A percentile compares a stretch with the other conserved stretches of the same genome.
Evolutionary conservation across 169 alveolate genomes (phyloP).

Genomic region (Plasmodium berghei): DNA sequence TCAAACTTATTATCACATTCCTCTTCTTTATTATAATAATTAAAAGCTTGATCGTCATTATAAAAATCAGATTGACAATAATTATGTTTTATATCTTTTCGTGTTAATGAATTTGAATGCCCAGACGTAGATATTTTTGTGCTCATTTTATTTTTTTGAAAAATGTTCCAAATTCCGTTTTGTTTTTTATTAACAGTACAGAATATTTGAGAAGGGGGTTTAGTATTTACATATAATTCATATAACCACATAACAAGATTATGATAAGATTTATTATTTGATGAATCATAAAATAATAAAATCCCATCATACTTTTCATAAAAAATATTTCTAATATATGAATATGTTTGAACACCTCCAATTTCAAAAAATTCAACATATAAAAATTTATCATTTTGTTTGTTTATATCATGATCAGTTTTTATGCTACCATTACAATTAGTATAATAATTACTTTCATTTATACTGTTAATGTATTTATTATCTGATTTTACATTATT

Average conservation of each 20-base stretch:
- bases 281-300: conserved; percentile 55
- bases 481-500: background rate
- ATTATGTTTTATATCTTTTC: background rate
- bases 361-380: conserved; percentile 69
- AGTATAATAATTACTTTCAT: background rate
- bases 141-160: conserved; percentile 1
- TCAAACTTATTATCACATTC: background rate
- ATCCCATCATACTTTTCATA: conserved; percentile 70
- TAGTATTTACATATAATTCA: conserved; percentile 47
- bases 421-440: background rate
- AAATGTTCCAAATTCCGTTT: conserved; percentile 46
- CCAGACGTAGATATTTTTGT: background rate
- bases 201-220: conserved; percentile 60
- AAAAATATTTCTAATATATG: conserved; percentile 65
- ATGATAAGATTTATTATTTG: conserved; percentile 70
- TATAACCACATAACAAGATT: conserved; percentile 63
- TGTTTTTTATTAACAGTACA: conserved; percentile 21
- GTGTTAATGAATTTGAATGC: background rate
- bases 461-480: background rate
- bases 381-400: background rate
- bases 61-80: background rate
- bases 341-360: conserved; percentile 65
- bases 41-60: background rate
- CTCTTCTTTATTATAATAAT: background rate
- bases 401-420: background rate